Evolutionary conservation across 208 protist species (phyloP).

Genomic region (Leishmania lainsoni): DNA sequence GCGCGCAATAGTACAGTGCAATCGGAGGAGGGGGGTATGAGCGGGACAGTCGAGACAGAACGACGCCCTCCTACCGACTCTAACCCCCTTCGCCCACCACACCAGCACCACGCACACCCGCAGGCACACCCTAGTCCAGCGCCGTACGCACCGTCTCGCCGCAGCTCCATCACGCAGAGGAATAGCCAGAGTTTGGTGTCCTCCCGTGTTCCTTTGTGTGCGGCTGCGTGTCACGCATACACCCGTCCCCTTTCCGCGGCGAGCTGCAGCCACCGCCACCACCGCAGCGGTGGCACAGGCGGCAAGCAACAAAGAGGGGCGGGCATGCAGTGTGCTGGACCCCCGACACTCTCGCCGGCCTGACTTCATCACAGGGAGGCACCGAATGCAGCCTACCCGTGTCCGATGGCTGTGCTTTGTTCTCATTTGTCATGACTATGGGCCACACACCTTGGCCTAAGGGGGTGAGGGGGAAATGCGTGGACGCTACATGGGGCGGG

Average conservation of each 20-base stretch:
- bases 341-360: conserved; percentile 1
- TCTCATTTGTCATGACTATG: no score
- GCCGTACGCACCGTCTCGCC: conserved; percentile 10
- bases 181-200: neutral
- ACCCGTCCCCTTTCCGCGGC: neutral
- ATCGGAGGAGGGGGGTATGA: neutral
- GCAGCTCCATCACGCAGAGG: conserved; percentile 7
- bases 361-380: conserved; percentile 22
- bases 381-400: conserved; percentile 15
- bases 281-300: neutral
- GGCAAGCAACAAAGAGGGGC: neutral
- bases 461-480: no score
- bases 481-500: no score
- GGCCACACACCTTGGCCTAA: no score
- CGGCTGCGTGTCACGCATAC: neutral
- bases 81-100: neutral
- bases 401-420: conserved; percentile 7
- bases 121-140: neutral
- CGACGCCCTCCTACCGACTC: neutral
- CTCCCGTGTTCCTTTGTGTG: conserved; percentile 17
- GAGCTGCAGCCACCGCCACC: neutral
- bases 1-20: neutral
- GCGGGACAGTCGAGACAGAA: neutral
- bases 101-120: neutral
- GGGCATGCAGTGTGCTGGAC: neutral